Evolutionary conservation across 73 alveolate genomes (phyloP).

Genomic region (Blepharisma japonicum): DNA sequence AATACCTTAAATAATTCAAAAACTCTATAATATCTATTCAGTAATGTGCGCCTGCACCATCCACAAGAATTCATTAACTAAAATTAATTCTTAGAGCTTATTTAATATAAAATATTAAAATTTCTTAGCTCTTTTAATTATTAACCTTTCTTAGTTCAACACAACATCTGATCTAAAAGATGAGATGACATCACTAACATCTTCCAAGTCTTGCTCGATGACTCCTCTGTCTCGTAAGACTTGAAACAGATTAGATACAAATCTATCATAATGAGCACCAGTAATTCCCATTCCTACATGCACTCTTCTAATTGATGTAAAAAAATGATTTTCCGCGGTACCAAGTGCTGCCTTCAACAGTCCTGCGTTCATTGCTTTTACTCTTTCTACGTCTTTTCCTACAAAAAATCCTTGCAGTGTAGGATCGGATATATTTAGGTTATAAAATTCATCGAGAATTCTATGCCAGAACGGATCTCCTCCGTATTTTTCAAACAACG

Average conservation of each 20-base stretch:
- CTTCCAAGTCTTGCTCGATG: neutral
- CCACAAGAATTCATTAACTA: no score
- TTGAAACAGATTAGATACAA: neutral
- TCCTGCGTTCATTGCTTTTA: neutral
- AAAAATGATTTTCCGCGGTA: neutral
- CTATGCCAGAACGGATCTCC: slow-evolving; percentile 9
- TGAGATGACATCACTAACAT: neutral
- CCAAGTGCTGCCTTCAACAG: neutral
- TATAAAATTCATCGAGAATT: slow-evolving; percentile 1
- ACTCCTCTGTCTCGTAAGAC: neutral
- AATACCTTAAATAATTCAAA: no score
- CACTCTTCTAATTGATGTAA: neutral
- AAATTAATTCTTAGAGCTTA: no score
- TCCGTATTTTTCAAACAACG: neutral
- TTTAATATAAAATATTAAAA: no score
- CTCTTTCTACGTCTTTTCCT: slow-evolving; percentile 15
- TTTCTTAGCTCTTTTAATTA: no score
- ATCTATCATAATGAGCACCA: neutral
- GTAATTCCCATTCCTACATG: neutral
- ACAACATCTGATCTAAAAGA: neutral
- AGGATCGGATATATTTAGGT: neutral
- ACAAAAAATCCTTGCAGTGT: slow-evolving; percentile 14
- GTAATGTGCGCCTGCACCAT: no score
- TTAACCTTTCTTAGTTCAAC: no score
- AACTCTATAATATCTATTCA: no score